Conservation (phyloP, 768 basidiomycete genomes). For the Tulasnella sp. region DNA sequence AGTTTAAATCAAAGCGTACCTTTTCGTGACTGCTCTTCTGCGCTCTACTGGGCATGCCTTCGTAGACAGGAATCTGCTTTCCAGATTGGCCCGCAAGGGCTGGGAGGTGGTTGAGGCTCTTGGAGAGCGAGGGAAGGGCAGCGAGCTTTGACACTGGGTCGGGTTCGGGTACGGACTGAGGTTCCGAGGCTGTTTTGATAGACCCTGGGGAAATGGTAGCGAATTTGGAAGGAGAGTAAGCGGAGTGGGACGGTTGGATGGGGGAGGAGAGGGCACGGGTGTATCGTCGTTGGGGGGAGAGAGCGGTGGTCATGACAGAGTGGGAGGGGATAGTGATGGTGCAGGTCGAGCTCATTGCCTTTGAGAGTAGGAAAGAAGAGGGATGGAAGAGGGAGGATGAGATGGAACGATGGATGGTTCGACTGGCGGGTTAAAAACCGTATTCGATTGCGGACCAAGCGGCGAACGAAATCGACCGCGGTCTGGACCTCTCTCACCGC, state of each 20-base stretch:
- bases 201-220: not conserved
- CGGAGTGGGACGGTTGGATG: not conserved
- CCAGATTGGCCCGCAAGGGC: not conserved
- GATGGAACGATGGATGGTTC: not conserved
- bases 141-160: conserved; percentile 8
- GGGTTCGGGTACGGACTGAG: not conserved
- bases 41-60: conserved; percentile 14
- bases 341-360: not conserved
- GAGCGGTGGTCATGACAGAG: not conserved
- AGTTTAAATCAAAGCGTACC: not conserved
- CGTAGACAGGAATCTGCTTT: conserved; percentile 11
- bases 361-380: not conserved
- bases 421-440: too few species aligned
- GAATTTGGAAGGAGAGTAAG: not conserved
- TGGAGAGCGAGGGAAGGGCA: conserved; percentile 8
- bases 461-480: too few species aligned
- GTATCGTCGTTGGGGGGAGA: not conserved
- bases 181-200: not conserved
- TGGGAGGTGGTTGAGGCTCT: conserved; percentile 15
- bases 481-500: too few species aligned
- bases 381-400: not conserved
- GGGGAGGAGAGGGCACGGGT: not conserved
- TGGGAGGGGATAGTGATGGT: not conserved
- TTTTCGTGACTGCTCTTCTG: conserved; percentile 15
- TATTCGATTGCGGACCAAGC: too few species aligned